Conservation (phyloP, 352 stramenopile species). For the Globisporangium perplexum region DNA sequence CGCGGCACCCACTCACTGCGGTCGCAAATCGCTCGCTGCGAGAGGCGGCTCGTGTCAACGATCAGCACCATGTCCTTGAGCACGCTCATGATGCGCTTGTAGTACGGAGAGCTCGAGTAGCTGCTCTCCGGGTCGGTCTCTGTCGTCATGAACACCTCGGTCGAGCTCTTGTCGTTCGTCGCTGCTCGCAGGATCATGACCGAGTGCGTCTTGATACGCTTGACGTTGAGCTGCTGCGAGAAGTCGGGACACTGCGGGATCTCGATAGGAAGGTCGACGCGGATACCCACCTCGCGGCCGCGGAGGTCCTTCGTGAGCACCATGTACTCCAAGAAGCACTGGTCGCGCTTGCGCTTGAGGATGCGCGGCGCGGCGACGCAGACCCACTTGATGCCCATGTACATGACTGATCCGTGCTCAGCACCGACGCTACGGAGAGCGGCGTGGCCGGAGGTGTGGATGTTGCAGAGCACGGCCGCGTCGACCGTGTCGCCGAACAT, state of each 20-base stretch:
- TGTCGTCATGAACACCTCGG: conserved; percentile 52
- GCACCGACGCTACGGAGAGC: conserved; percentile 9
- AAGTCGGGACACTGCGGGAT: conserved; percentile 57
- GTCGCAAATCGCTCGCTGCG: conserved; percentile 39
- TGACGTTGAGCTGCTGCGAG: conserved; percentile 38
- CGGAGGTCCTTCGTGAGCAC: conserved; percentile 55
- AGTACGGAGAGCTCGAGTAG: conserved; percentile 19
- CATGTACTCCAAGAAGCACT: conserved; percentile 75
- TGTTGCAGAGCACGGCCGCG: conserved; percentile 60
- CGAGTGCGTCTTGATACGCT: conserved; percentile 44
- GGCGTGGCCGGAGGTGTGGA: conserved; percentile 44
- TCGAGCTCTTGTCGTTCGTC: conserved; percentile 28
- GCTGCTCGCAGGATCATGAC: conserved; percentile 44
- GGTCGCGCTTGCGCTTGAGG: conserved; percentile 61
- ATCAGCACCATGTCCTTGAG: conserved; percentile 52
- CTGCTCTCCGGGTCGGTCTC: conserved; percentile 34
- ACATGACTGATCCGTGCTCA: conserved; percentile 28
- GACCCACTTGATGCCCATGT: conserved; percentile 82
- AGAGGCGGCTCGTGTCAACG: conserved; percentile 59
- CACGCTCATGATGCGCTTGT: conserved; percentile 45
- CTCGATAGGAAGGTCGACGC: conserved; percentile 57
- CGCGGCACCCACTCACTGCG: conserved; percentile 55
- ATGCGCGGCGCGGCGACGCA: conserved; percentile 44
- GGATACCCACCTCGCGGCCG: conserved; percentile 55
- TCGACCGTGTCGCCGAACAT: conserved; percentile 63